These are phyloP conservation scores for Tylopilus rubrobrunneus DNA, from an alignment of 768 basidiomycete genomes.

Conservation along the genomic window DNA sequence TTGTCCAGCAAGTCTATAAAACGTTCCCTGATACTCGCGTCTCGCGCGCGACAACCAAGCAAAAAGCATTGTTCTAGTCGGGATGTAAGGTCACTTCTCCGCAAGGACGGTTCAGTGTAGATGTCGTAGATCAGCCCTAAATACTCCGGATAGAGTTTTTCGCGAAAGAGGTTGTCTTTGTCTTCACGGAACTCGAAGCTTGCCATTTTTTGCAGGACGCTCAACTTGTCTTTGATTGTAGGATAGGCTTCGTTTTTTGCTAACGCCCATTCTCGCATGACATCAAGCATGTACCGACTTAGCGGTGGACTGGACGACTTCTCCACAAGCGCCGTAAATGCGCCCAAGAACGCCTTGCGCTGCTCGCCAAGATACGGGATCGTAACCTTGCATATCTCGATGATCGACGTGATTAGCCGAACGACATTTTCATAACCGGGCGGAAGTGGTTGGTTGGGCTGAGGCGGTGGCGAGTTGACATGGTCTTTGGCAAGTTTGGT, in stretches of 20 bases:
- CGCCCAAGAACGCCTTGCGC: slow-evolving; percentile 73
- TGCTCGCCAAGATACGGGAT: slow-evolving; percentile 85
- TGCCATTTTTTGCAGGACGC: slow-evolving; percentile 83
- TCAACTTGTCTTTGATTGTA: slow-evolving; percentile 94
- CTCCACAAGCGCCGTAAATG: slow-evolving; percentile 78
- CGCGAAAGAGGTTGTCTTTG: slow-evolving; percentile 28
- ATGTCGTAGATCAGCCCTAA: slow-evolving; percentile 91
- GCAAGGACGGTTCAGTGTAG: slow-evolving; percentile 80
- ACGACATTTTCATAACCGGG: slow-evolving; percentile 56
- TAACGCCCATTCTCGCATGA: slow-evolving; percentile 88
- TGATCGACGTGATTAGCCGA: slow-evolving; percentile 67
- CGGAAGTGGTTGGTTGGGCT: slow-evolving; percentile 33
- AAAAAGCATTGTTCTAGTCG: slow-evolving; percentile 92
- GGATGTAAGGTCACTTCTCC: slow-evolving; percentile 90
- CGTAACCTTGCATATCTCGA: slow-evolving; percentile 81
- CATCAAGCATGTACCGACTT: slow-evolving; percentile 81
- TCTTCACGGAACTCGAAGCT: slow-evolving; percentile 65
- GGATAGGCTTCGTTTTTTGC: slow-evolving; percentile 82
- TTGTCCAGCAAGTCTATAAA: slow-evolving; percentile 90
- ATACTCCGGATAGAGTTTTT: slow-evolving; percentile 77
- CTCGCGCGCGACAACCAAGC: slow-evolving; percentile 83
- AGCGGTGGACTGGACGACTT: slow-evolving; percentile 80
- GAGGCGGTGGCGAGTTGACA: slow-evolving; percentile 49
- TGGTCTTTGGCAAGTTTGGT: slow-evolving; percentile 88
- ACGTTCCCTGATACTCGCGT: slow-evolving; percentile 69